Conservation (phyloP, 805 yeast species). For the Hanseniaspora occidentalis region DNA sequence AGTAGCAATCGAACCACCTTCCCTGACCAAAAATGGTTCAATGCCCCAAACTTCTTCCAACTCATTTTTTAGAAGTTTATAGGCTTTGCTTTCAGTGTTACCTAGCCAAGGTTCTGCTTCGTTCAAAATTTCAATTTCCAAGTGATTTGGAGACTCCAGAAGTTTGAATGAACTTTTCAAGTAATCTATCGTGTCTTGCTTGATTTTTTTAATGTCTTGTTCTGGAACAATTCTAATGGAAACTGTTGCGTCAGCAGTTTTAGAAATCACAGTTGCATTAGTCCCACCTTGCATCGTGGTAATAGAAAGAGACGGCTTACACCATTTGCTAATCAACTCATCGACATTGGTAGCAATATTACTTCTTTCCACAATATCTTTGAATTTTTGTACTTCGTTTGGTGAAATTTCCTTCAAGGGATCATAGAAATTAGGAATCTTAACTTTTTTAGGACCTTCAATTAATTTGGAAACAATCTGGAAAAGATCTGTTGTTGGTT, state of each 20-base stretch:
- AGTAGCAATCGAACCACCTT: slow-evolving; percentile 95
- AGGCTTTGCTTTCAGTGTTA: slow-evolving; percentile 64
- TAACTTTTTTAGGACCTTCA: slow-evolving; percentile 39
- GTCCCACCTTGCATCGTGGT: slow-evolving; percentile 82
- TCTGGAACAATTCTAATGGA: slow-evolving; percentile 86
- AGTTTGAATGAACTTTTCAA: slow-evolving; percentile 35
- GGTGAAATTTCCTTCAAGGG: slow-evolving; percentile 46
- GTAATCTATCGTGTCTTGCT: slow-evolving; percentile 34
- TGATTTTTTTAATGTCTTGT: slow-evolving; percentile 55
- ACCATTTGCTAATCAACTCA: slow-evolving; percentile 70
- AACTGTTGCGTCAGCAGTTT: slow-evolving; percentile 57
- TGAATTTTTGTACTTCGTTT: slow-evolving; percentile 48
- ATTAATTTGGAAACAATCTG: slow-evolving; percentile 56
- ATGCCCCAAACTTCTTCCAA: slow-evolving; percentile 60
- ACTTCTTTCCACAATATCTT: slow-evolving; percentile 39
- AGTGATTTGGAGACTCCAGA: slow-evolving; percentile 47
- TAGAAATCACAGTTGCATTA: slow-evolving; percentile 83
- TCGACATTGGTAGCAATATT: slow-evolving; percentile 26
- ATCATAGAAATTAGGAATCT: slow-evolving; percentile 59
- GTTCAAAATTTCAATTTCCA: slow-evolving; percentile 51
- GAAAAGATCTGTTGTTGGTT: slow-evolving; percentile 80
- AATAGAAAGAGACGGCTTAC: slow-evolving; percentile 77
- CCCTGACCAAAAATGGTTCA: slow-evolving; percentile 79
- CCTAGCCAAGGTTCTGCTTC: slow-evolving; percentile 97
- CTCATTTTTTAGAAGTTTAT: slow-evolving; percentile 50